Base-by-base conservation (phyloP, 495 filamentous ascomycete species). In the Xylaria nigripes region DNA sequence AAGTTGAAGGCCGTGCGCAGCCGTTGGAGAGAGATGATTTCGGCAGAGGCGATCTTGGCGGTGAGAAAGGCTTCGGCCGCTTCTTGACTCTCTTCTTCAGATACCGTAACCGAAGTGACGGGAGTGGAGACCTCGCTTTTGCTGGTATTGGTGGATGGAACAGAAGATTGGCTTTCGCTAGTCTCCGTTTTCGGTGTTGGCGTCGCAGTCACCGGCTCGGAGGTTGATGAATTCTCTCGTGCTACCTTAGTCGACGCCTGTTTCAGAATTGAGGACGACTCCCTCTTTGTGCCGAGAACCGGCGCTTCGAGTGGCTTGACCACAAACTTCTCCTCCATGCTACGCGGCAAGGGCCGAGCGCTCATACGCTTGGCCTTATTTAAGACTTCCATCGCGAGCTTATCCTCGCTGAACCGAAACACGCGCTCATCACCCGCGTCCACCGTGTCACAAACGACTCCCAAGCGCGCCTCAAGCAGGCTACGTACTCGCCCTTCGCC, bases 271-370 rank as follows among this genome's bases (percentile, higher is more conserved):
- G 45, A 59, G 40, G 77, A 75, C 4, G 76, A 70, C 27, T 64
- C 62, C 40, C 76, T 69, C 60, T 76, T 81, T n/a, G 85, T 68
- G 6, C 76, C 78, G 60, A 86, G 71, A 19, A 90, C 68, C 0
- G 93, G 93, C 43, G 80, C 78, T 50, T 88, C 85, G 23, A 97
- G 69, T n/a, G 80, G 77, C 57, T 85, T 84, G 18, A 70, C 74
- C 12, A 99, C 79, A 61, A 95, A 93, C 24, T 81, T 83, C 38
- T 95, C 85, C 65, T 96, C 94, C 76, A 97, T 77, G 59, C 86
- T 95, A 38, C 70, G 68, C 9, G 93, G 90, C 27, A 96, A 67
- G 0, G 81, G 81, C 0, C 71, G 72, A 6, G 72, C 68, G 18
- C 76, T 75, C 79, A 95, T 89, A 0, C 72, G 76, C 49, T 78